Base-by-base conservation (phyloP, 345 rosid species). In the Eucalyptus melliodora region DNA sequence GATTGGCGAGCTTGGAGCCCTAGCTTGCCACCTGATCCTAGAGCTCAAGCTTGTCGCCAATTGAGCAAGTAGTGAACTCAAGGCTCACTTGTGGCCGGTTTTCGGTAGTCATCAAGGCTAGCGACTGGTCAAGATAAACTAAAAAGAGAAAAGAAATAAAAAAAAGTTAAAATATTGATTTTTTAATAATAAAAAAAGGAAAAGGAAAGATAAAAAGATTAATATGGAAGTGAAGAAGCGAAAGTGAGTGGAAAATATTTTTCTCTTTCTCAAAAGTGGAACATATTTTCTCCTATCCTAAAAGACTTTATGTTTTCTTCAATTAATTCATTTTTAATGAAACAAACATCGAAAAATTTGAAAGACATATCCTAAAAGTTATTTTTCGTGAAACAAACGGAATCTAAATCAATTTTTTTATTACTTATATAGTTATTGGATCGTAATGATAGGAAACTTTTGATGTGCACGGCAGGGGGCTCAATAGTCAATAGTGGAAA, bases 91-190 rank as follows among this genome's bases (percentile, higher is more conserved):
- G 56, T 53, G 56, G 2, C 0, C 0, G 1, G 0, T 19, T 8
- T 53, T 53, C 0, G 0, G 1, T 1, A 19, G 24, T 53, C 0
- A 2, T 53, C 5, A 1, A 0, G 24, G 24, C 4, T 8, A 0
- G 11, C 1, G 11, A 19, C 0, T 3, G 5, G 0, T 1, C 24
- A 53, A 8, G 11, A 53, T 8, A 53, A 0, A 53, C 26, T 53
- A 53, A 53, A 53, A 19, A 53, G 56, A 53, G 5, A 53, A 53
- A 53, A 53, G 1, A 51, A 51, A 3, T 0, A 3, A 50, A 50
- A 50, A 50, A 16, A 3, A 51, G 19, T 19, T 53, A 17, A 51
- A 19, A 17, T 51, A 17, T 51, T 51, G 9, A 16, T 51, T 51
- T 51, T 51, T 51, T 17, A 0, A 40, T 1, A 40, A 40, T 40